Evolutionary conservation across 1,139 yeast species (phyloP).

Genomic region (Lodderomyces margitis): DNA sequence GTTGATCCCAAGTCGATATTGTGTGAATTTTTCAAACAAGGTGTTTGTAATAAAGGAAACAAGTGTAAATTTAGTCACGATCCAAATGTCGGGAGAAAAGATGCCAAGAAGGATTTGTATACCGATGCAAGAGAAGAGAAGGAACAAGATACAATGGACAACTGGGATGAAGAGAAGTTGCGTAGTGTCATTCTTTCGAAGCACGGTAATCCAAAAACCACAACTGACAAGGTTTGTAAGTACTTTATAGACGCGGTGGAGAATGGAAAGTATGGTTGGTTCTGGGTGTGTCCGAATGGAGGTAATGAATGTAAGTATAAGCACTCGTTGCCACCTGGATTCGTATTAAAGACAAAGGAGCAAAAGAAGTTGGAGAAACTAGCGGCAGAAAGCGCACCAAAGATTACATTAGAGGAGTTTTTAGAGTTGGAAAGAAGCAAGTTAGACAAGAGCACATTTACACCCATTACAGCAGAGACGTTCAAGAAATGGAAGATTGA

Average conservation of each 20-base stretch:
- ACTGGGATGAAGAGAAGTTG: conserved; percentile 95
- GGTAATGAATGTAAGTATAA: conserved; percentile 91
- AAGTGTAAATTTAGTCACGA: conserved; percentile 97
- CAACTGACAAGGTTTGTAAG: conserved; percentile 95
- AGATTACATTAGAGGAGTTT: conserved; percentile 92
- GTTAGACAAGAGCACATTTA: conserved; percentile 71
- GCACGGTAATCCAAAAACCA: conserved; percentile 91
- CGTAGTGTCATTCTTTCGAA: conserved; percentile 83
- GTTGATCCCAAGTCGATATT: conserved; percentile 95
- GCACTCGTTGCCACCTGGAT: conserved; percentile 97
- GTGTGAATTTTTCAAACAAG: conserved; percentile 89
- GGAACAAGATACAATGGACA: conserved; percentile 88
- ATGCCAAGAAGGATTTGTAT: conserved; percentile 87
- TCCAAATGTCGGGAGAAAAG: conserved; percentile 79
- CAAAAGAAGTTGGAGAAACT: conserved; percentile 86
- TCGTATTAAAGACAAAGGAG: conserved; percentile 93
- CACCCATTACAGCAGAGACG: conserved; percentile 85
- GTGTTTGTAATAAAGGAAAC: conserved; percentile 82
- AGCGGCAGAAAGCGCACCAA: conserved; percentile 83
- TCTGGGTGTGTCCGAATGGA: conserved; percentile 96
- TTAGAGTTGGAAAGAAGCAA: conserved; percentile 90
- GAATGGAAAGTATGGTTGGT: conserved; percentile 98
- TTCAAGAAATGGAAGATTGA: conserved; percentile 82
- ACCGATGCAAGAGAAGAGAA: conserved; percentile 79
- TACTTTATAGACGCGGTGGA: conserved; percentile 95